Percentiles rank a stretch among this genome's conserved stretches.
These are phyloP conservation scores for Sugiyamaella japonica DNA, from an alignment of 1,139 yeast species.

Conservation along the genomic window DNA sequence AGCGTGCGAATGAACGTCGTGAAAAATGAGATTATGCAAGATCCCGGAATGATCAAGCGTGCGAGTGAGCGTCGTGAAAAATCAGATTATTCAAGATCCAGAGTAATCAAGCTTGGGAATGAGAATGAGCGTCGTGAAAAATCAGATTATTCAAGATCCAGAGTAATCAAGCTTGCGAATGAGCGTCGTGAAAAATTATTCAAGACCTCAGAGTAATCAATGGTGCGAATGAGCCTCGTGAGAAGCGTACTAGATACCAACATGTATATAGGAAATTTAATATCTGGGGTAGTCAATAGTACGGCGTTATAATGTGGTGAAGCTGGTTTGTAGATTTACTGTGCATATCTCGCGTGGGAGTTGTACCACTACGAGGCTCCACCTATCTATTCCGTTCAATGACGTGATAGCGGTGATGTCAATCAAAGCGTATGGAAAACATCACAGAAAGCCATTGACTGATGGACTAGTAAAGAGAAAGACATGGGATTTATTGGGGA, in stretches of 20 bases:
- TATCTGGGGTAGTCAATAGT: neutral
- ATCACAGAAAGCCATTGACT: slow-evolving; percentile 2
- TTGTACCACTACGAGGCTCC: too few species aligned
- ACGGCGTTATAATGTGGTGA: slow-evolving; percentile 1
- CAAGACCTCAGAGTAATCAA: neutral
- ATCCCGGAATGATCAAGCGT: neutral
- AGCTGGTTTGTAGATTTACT: neutral
- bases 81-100: neutral
- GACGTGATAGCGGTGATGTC: neutral
- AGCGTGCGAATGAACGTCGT: neutral
- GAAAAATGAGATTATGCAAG: neutral
- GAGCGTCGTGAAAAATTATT: neutral
- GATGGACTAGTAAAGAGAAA: slow-evolving; percentile 1
- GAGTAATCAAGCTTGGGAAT: neutral
- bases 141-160: neutral
- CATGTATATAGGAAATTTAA: neutral
- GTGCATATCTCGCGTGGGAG: too few species aligned
- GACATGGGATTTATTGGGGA: neutral
- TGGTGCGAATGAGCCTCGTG: neutral
- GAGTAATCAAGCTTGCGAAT: neutral
- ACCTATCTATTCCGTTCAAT: neutral
- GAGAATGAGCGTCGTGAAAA: neutral
- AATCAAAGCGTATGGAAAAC: slow-evolving; percentile 13
- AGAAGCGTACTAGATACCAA: too few species aligned
- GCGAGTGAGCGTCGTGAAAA: neutral